Base-by-base conservation (phyloP, 306 rosid species). In the Styphnolobium japonicum region DNA sequence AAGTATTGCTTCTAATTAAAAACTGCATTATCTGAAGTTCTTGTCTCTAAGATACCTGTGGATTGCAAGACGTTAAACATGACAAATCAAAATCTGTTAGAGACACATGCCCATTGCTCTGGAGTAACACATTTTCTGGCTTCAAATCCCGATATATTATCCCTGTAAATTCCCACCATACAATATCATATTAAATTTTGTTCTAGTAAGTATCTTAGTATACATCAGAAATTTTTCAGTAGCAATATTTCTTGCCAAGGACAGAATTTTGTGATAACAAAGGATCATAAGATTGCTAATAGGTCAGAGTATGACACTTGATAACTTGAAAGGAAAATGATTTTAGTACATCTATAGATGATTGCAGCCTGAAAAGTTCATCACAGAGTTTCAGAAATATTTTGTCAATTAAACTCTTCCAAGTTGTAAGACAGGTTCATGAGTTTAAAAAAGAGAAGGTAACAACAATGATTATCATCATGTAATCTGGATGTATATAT, bases 61-160 rank as follows among this genome's bases (percentile, higher is more conserved):
- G 99, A 82, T 89, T 86, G 92, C 93, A 87, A 79, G 95, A 84
- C 64, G 99, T 93, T 81, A 95, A 80, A 87, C 98, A 92, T 0
- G 99, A 95, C 81, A 95, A 76, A 84, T 95, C 99, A 56, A 95
- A 95, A 84, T 95, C 99, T 8, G 99, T 93, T 78, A 95, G 85
- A 64, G 91, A 75, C 36, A 93, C 88, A 2, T 95, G 99, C 3
- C 99, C 99, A 43, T 21, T 80, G 68, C 91, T 43, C 81, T 93
- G 99, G 74, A 95, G 88, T 80, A 95, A 80, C 74, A 95, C 96
- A 78, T 95, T 95, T 80, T 95, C 99, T 25, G 99, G 99, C 94
- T 95, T 95, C 81, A 95, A 84, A 84, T 95, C 99, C 55, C 99
- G 83, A 76, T 95, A 95, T 65, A 95, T 95, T 90, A 95, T 91